These are phyloP conservation scores for Aurantiochytrium sp. DNA, from an alignment of 108 stramenopile genomes.

Conservation along the genomic window DNA sequence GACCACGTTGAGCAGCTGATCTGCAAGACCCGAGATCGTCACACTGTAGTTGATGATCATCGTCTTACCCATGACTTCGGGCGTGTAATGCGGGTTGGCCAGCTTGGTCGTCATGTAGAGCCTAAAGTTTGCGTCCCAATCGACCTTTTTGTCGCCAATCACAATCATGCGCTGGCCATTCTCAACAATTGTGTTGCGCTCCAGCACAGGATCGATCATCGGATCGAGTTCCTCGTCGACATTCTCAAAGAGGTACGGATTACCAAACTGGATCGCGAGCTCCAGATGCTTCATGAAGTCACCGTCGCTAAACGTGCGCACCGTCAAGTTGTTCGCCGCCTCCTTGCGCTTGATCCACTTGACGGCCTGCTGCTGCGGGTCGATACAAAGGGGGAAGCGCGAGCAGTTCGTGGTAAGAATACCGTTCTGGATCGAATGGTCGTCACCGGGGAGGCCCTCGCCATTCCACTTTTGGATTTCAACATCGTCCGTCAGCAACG, in stretches of 20 bases:
- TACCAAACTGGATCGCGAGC: conserved; percentile 63
- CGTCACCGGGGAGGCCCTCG: conserved; percentile 61
- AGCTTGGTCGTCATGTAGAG: conserved; percentile 64
- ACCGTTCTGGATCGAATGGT: conserved; percentile 60
- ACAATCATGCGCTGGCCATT: conserved; percentile 37
- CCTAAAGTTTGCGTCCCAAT: conserved; percentile 58
- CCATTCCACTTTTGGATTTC: conserved; percentile 57
- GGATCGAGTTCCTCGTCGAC: conserved; percentile 64
- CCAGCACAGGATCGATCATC: conserved; percentile 60
- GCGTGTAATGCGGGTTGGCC: conserved; percentile 60
- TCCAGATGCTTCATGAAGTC: conserved; percentile 70
- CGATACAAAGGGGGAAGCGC: conserved; percentile 63
- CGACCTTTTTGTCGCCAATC: conserved; percentile 57
- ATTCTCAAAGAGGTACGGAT: conserved; percentile 63
- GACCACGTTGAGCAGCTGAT: conserved; percentile 63
- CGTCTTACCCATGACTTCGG: conserved; percentile 67
- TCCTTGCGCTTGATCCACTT: conserved; percentile 63
- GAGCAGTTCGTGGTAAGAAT: conserved; percentile 56
- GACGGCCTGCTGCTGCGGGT: conserved; percentile 66
- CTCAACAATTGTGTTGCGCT: conserved; percentile 52
- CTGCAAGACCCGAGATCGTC: conserved; percentile 55
- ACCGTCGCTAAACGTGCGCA: conserved; percentile 51
- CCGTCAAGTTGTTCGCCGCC: conserved; percentile 44
- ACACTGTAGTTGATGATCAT: conserved; percentile 67
- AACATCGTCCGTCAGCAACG: conserved; percentile 53